Conservation (phyloP, 2,329 filamentous ascomycete species). For the Ascochyta fabae region DNA sequence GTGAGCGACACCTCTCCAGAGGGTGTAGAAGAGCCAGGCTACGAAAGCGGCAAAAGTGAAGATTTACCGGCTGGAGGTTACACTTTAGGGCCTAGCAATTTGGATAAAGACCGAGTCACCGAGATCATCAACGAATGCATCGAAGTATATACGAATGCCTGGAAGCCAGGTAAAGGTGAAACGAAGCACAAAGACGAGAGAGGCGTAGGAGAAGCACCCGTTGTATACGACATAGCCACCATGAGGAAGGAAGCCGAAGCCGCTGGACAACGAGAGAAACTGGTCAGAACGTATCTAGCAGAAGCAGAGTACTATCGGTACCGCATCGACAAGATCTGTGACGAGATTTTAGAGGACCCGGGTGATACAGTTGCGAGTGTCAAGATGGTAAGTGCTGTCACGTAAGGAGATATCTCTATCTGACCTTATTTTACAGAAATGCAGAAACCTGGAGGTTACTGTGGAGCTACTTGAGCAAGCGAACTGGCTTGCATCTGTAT, state of each 20-base stretch:
- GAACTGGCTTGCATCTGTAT: constrained; percentile 50
- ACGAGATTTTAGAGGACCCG: constrained; percentile 47
- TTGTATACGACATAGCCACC: constrained; percentile 19
- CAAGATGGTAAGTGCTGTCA: neutral
- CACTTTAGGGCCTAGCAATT: constrained; percentile 2
- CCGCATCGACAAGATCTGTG: constrained; percentile 26
- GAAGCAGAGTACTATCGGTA: constrained; percentile 25
- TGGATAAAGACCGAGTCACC: constrained; percentile 22
- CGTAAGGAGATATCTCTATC: neutral
- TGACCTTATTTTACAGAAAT: constrained; percentile 59
- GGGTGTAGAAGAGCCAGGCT: constrained; percentile 1
- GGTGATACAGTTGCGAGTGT: constrained; percentile 54
- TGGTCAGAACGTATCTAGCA: constrained; percentile 20
- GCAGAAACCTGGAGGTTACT: constrained; percentile 67
- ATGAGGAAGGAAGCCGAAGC: constrained; percentile 34
- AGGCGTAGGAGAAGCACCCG: constrained; percentile 6
- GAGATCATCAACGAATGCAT: constrained; percentile 40
- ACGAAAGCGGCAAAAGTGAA: neutral
- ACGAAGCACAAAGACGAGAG: neutral
- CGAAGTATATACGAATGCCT: constrained; percentile 23
- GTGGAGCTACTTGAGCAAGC: constrained; percentile 66
- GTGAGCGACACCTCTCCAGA: constrained; percentile 7
- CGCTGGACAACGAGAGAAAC: constrained; percentile 14
- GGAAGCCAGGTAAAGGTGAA: constrained; percentile 28
- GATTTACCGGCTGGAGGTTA: neutral